These are phyloP conservation scores for Fusarium hostae DNA, from an alignment of 2,329 filamentous ascomycete genomes.

Conservation along the genomic window DNA sequence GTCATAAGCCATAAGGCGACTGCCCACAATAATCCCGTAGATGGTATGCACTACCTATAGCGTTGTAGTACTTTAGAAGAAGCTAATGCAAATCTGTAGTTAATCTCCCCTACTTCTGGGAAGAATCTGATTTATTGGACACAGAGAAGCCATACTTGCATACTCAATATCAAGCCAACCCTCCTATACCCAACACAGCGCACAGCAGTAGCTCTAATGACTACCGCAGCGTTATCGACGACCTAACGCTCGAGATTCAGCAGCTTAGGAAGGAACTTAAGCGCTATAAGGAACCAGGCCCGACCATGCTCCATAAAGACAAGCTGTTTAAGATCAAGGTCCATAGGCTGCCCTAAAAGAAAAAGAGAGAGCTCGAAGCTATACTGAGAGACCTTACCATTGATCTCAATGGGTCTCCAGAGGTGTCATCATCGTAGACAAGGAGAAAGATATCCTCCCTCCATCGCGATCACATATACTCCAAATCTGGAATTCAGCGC, in stretches of 20 bases:
- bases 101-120: slow-evolving; percentile 66
- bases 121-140: slow-evolving; percentile 62
- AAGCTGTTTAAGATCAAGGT: slow-evolving; percentile 86
- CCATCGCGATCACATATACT: slow-evolving; percentile 55
- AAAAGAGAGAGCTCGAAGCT: slow-evolving; percentile 80
- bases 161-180: slow-evolving; percentile 37
- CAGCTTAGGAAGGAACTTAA: slow-evolving; percentile 78
- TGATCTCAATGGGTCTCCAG: slow-evolving; percentile 64
- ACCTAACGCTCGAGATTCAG: slow-evolving; percentile 85
- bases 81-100: slow-evolving; percentile 46
- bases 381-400: slow-evolving; percentile 76
- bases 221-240: slow-evolving; percentile 86
- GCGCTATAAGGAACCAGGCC: slow-evolving; percentile 74
- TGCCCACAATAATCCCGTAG: neutral
- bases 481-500: slow-evolving; percentile 53
- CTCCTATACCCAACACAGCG: slow-evolving; percentile 48
- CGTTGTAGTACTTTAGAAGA: neutral
- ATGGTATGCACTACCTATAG: neutral
- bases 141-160: slow-evolving; percentile 51
- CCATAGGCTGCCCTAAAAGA: slow-evolving; percentile 76
- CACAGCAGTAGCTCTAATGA: slow-evolving; percentile 75
- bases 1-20: neutral
- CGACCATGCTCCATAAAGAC: slow-evolving; percentile 75
- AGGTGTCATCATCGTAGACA: slow-evolving; percentile 54
- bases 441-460: slow-evolving; percentile 52